phyloP scores from a whole-genome alignment of 768 basidiomycete species.

The Pleurotus tuber-regium region DNA sequence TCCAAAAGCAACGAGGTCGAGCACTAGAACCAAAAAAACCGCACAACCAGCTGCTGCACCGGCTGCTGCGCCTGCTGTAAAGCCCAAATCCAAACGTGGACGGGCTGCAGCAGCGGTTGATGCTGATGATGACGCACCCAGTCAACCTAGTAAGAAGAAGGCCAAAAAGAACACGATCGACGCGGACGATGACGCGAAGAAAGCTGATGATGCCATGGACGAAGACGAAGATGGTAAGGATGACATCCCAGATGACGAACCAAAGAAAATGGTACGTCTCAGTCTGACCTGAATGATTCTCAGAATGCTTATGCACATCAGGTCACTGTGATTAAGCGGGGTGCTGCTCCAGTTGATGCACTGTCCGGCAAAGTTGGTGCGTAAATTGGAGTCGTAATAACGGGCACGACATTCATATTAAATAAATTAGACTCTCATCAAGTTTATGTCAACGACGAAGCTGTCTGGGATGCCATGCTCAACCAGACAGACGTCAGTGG shows the following conservation, averaged over 20 bases:
- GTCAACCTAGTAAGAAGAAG: conserved; percentile 31
- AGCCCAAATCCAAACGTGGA: conserved; percentile 26
- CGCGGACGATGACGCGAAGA: conserved; percentile 16
- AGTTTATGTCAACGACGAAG: conserved; percentile 40
- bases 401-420: not conserved
- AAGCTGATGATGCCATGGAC: conserved; percentile 16
- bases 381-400: conserved; percentile 21
- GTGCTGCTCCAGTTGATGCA: conserved; percentile 55
- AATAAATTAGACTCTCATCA: conserved; percentile 43
- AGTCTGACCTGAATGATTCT: not conserved
- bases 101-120: conserved; percentile 25
- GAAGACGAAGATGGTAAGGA: conserved; percentile 22
- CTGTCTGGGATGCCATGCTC: conserved; percentile 58
- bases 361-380: conserved; percentile 41
- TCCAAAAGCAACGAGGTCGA: conserved; percentile 30
- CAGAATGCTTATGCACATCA: conserved; percentile 12
- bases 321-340: conserved; percentile 46
- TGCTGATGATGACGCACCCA: conserved; percentile 22
- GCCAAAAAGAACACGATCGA: conserved; percentile 21
- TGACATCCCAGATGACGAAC: conserved; percentile 19
- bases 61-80: conserved; percentile 15
- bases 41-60: conserved; percentile 22
- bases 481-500: conserved; percentile 57
- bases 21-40: conserved; percentile 32
- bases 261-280: conserved; percentile 44